A percentile compares a stretch with the other conserved stretches of the same genome.
phyloP scores from a whole-genome alignment of 306 rosid species.

The Datisca glomerata region DNA sequence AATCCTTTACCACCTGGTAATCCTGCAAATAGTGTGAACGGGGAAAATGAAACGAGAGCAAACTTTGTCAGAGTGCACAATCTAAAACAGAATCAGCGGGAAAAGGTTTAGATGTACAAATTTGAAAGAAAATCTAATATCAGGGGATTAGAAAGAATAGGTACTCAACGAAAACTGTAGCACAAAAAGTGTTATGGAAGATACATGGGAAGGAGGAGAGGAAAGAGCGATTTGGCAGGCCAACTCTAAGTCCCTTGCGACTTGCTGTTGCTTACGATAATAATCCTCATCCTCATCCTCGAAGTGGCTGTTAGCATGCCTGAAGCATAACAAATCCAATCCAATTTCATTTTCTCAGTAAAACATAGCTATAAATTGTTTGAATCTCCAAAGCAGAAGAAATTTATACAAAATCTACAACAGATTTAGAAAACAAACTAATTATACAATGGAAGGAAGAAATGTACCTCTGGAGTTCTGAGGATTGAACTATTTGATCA shows the following conservation, averaged over 20 bases:
- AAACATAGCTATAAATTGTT: not conserved
- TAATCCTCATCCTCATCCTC: slow-evolving; percentile 16
- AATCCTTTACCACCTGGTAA: slow-evolving; percentile 12
- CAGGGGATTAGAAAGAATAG: not conserved
- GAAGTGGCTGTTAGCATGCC: slow-evolving; percentile 62
- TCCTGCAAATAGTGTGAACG: slow-evolving; percentile 36
- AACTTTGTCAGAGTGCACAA: too few relatives aligned
- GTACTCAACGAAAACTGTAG: not conserved
- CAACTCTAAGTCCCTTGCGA: slow-evolving; percentile 23
- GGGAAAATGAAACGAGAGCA: too few relatives aligned
- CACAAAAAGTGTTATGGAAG: not conserved
- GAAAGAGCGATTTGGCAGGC: slow-evolving; percentile 30
- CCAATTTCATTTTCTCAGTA: not conserved
- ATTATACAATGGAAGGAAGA: not conserved
- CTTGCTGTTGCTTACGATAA: slow-evolving; percentile 13
- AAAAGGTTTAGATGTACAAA: slow-evolving; percentile 1
- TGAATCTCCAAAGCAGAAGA: not conserved
- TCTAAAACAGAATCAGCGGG: not conserved
- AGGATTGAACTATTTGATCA: slow-evolving; percentile 23
- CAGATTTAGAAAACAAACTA: not conserved
- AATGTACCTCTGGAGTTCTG: slow-evolving; percentile 37
- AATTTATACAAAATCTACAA: not conserved
- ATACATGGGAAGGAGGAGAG: slow-evolving; percentile 18
- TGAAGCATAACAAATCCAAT: slow-evolving; percentile 12
- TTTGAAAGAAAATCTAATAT: not conserved